These are phyloP conservation scores for Leccinum fuscescens DNA, from an alignment of 1,284 basidiomycete species.

Conservation along the genomic window DNA sequence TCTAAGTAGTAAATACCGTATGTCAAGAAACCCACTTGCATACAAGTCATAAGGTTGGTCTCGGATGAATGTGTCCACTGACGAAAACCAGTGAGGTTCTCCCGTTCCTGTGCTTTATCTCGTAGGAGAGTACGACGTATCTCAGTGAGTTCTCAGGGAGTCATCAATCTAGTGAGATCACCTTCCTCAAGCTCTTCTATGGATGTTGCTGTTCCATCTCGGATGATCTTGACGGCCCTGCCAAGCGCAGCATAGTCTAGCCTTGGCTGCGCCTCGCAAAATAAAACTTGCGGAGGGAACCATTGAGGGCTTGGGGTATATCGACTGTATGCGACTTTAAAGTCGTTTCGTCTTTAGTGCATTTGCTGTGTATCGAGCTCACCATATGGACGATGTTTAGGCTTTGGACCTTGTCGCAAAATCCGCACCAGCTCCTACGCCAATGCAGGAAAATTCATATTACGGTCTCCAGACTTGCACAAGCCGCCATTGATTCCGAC, in stretches of 20 bases:
- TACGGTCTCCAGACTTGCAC: conserved; percentile 36
- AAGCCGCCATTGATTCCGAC: conserved; percentile 29
- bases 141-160: conserved; percentile 88
- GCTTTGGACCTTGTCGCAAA: conserved; percentile 43
- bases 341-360: conserved; percentile 1
- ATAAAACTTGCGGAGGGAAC: conserved; percentile 70
- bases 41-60: conserved; percentile 76
- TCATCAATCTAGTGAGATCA: conserved; percentile 31
- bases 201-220: conserved; percentile 65
- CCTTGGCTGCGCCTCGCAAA: conserved; percentile 67
- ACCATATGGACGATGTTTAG: conserved; percentile 49
- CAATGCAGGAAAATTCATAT: conserved; percentile 40
- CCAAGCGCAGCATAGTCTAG: conserved; percentile 59
- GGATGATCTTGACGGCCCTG: conserved; percentile 71
- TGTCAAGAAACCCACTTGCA: conserved; percentile 77
- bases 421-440: conserved; percentile 34
- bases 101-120: conserved; percentile 80
- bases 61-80: conserved; percentile 84
- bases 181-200: conserved; percentile 83
- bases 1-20: conserved; percentile 5
- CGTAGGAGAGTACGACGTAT: conserved; percentile 84
- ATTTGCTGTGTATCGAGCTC: conserved; percentile 12
- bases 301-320: conserved; percentile 59
- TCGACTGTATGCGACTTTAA: conserved; percentile 76
- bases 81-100: conserved; percentile 79